These are phyloP conservation scores for Eucalyptus grandis DNA, from an alignment of 345 rosid species.

Conservation along the genomic window DNA sequence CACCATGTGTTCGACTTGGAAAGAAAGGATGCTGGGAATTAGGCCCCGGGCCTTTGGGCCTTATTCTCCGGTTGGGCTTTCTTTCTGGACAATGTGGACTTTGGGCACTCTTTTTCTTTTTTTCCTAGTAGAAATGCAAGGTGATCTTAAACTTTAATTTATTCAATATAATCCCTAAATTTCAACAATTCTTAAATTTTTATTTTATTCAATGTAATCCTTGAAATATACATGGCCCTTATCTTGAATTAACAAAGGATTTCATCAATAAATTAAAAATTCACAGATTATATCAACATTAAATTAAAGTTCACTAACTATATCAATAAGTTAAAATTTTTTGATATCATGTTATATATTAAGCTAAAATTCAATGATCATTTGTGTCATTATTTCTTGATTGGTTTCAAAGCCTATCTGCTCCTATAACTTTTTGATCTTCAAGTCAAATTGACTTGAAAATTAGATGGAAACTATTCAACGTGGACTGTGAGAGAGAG, in stretches of 20 bases:
- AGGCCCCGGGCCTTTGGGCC: not conserved
- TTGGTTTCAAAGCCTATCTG: not conserved
- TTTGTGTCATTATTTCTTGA: too few relatives aligned
- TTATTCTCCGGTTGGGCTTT: not conserved
- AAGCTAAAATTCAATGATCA: too few relatives aligned
- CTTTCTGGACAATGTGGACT: not conserved
- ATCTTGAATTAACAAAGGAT: fast-evolving
- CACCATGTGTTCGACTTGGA: not conserved
- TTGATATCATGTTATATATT: too few relatives aligned
- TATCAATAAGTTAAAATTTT: too few relatives aligned
- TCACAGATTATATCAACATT: fast-evolving
- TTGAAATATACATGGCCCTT: too few relatives aligned
- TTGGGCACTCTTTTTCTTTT: not conserved
- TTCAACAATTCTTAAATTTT: too few relatives aligned
- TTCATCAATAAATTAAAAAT: too few relatives aligned
- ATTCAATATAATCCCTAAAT: too few relatives aligned
- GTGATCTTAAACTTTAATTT: too few relatives aligned
- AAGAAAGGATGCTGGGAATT: not conserved
- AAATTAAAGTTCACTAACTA: too few relatives aligned
- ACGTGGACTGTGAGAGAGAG: fast-evolving
- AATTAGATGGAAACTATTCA: too few relatives aligned
- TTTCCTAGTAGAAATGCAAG: not conserved
- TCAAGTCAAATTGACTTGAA: not conserved
- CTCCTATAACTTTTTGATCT: not conserved
- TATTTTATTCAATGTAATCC: fast-evolving